A percentile compares a stretch with the other conserved stretches of the same genome.
Conservation (phyloP, 768 basidiomycete species). For the Tylopilus felleus region DNA sequence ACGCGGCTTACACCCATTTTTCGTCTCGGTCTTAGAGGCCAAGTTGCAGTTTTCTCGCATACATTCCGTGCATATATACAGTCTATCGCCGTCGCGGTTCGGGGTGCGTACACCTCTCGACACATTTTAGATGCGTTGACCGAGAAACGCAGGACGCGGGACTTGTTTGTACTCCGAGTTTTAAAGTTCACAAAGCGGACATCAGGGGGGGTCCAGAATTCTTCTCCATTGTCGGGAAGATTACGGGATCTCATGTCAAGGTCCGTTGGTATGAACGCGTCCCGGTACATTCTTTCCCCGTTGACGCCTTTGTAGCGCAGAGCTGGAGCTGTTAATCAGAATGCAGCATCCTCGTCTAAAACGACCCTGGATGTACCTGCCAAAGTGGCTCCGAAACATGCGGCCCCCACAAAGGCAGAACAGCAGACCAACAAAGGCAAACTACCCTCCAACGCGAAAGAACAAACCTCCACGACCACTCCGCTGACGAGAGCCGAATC, state of each 20-base stretch:
- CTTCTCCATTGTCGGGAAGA: slow-evolving; percentile 37
- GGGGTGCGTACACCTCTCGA: slow-evolving; percentile 30
- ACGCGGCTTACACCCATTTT: no score
- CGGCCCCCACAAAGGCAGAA: slow-evolving; percentile 10
- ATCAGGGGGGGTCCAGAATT: slow-evolving; percentile 19
- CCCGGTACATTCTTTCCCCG: neutral
- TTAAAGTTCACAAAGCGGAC: slow-evolving; percentile 34
- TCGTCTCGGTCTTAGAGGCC: slow-evolving; percentile 37
- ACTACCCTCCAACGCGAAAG: slow-evolving; percentile 24
- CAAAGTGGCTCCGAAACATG: slow-evolving; percentile 10
- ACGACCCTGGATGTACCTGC: slow-evolving; percentile 37
- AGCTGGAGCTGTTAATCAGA: neutral
- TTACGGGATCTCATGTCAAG: slow-evolving; percentile 45
- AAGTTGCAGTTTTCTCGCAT: slow-evolving; percentile 52
- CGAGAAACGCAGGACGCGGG: slow-evolving; percentile 39
- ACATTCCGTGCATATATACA: slow-evolving; percentile 64
- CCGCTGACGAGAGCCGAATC: slow-evolving; percentile 14
- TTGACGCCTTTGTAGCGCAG: slow-evolving; percentile 13
- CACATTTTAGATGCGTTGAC: neutral
- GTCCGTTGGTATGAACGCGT: slow-evolving; percentile 28
- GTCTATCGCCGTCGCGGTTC: slow-evolving; percentile 63
- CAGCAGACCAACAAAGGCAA: slow-evolving; percentile 23
- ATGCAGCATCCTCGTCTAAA: slow-evolving; percentile 41
- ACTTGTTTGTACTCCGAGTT: slow-evolving; percentile 37
- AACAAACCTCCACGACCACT: slow-evolving; percentile 25